These are phyloP conservation scores for Erodium chrysanthum DNA, from an alignment of 441 rosid species.

Conservation along the genomic window DNA sequence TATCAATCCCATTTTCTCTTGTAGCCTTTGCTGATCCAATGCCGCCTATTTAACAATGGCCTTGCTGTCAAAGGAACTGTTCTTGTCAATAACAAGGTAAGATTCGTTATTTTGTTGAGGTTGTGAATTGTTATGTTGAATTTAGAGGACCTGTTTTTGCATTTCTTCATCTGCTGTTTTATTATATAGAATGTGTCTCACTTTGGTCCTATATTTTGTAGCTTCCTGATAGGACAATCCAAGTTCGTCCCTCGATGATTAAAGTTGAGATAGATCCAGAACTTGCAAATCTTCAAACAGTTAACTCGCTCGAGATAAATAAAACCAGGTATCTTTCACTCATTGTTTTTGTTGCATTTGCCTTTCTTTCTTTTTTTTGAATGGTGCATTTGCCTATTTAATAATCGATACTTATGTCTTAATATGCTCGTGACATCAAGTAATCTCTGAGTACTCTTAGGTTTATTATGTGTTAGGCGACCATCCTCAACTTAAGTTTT, in stretches of 20 bases:
- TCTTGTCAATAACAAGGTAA: conserved; percentile 54
- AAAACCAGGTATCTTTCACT: conserved; percentile 37
- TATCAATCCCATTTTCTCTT: conserved; percentile 9
- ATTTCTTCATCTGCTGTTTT: background rate
- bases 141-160: background rate
- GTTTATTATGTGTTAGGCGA: background rate
- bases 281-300: conserved; percentile 21
- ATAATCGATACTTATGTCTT: no score
- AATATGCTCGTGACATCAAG: no score
- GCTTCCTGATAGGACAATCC: conserved; percentile 47
- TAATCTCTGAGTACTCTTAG: background rate
- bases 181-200: background rate
- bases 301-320: conserved; percentile 57
- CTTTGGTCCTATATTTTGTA: conserved; percentile 20
- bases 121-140: background rate
- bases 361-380: no score
- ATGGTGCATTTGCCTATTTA: background rate
- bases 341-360: background rate
- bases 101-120: background rate
- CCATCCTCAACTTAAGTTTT: conserved; percentile 11
- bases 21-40: conserved; percentile 75
- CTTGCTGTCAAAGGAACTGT: conserved; percentile 66
- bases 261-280: conserved; percentile 40
- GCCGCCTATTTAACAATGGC: conserved; percentile 60
- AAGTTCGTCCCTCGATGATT: conserved; percentile 54